Conservation (phyloP, 1,284 basidiomycete genomes). For the Exsudoporus floridanus region DNA sequence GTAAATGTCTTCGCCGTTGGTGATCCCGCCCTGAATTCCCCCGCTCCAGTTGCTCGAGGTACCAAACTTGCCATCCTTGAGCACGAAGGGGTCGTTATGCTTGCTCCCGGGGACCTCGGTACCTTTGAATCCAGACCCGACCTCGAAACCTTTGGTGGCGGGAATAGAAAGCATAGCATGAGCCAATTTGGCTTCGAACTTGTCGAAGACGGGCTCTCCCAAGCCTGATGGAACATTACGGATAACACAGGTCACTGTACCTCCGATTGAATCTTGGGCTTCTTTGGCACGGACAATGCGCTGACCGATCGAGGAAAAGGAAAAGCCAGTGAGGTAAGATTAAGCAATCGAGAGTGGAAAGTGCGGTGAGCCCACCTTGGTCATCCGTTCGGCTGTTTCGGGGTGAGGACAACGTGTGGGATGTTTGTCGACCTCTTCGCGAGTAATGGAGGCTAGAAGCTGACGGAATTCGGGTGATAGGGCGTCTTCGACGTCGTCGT, state of each 20-base stretch:
- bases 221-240: constrained; percentile 87
- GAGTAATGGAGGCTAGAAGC: constrained; percentile 78
- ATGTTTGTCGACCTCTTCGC: constrained; percentile 87
- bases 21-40: constrained; percentile 97
- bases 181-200: constrained; percentile 93
- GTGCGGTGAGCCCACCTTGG: constrained; percentile 52
- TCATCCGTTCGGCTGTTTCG: constrained; percentile 89
- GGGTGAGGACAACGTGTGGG: constrained; percentile 89
- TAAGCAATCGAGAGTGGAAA: constrained; percentile 4
- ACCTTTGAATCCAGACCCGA: constrained; percentile 95
- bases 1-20: constrained; percentile 97
- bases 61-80: constrained; percentile 72
- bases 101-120: constrained; percentile 91
- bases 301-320: constrained; percentile 40
- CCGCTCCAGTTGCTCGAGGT: constrained; percentile 96
- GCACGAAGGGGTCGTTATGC: constrained; percentile 92
- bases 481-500: constrained; percentile 76
- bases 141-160: constrained; percentile 97
- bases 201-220: constrained; percentile 98
- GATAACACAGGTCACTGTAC: constrained; percentile 96
- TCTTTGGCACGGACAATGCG: constrained; percentile 94
- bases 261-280: constrained; percentile 91
- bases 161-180: constrained; percentile 99
- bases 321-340: constrained; percentile 7
- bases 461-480: constrained; percentile 82